A percentile compares a stretch with the other conserved stretches of the same genome.
Conservation (phyloP, 2,329 filamentous ascomycete genomes). For the Decorospora gaudefroyi region DNA sequence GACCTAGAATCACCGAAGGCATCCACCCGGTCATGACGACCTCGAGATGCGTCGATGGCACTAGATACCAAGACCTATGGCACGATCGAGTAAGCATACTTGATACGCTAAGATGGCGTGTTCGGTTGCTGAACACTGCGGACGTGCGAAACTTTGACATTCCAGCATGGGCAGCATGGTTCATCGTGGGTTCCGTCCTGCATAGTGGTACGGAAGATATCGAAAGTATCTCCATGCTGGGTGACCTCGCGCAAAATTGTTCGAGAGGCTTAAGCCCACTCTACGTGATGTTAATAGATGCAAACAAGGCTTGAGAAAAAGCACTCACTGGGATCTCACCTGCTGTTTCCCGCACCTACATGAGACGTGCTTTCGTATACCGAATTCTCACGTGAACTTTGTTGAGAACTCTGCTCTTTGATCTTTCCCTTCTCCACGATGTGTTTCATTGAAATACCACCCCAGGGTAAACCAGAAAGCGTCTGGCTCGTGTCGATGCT, state of each 20-base stretch:
- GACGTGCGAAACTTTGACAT: too few species aligned
- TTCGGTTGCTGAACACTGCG: too few species aligned
- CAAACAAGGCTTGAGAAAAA: constrained; percentile 20
- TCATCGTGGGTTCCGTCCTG: too few species aligned
- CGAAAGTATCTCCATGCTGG: constrained; percentile 36
- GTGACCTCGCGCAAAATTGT: constrained; percentile 47
- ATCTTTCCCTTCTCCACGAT: constrained; percentile 53
- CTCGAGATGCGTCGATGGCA: too few species aligned
- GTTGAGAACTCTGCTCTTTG: constrained; percentile 52
- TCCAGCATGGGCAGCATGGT: too few species aligned
- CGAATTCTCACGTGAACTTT: constrained; percentile 49
- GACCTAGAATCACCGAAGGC: too few species aligned
- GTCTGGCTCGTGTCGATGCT: constrained; percentile 60
- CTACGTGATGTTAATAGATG: constrained; percentile 36
- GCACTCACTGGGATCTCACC: constrained; percentile 47
- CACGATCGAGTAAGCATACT: too few species aligned
- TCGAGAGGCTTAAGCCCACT: constrained; percentile 47
- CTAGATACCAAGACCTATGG: too few species aligned
- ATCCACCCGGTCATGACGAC: too few species aligned
- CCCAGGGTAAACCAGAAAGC: constrained; percentile 68
- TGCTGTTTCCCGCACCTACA: constrained; percentile 46
- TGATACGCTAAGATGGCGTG: too few species aligned
- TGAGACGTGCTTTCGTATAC: constrained; percentile 45
- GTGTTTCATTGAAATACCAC: constrained; percentile 65
- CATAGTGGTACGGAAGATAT: constrained; percentile 31